These are phyloP conservation scores for Boechera divaricarpa DNA, from an alignment of 345 rosid species.

Conservation along the genomic window DNA sequence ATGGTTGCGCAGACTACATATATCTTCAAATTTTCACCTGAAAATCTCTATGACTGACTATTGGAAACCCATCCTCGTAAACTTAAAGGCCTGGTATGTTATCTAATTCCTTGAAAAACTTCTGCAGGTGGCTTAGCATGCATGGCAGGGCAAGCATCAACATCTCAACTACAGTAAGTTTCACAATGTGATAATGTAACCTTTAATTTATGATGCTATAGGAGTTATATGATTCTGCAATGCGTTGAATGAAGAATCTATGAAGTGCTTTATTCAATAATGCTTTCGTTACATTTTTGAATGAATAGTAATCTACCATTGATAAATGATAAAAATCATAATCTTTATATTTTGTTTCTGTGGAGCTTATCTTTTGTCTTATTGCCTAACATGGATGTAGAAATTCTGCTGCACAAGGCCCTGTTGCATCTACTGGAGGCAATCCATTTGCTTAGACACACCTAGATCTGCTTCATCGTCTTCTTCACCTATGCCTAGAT, in stretches of 20 bases:
- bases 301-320: neutral
- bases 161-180: slow-evolving; percentile 77
- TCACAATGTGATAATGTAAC: neutral
- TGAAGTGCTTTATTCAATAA: slow-evolving; percentile 2
- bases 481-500: slow-evolving; percentile 2
- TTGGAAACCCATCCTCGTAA: neutral
- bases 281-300: slow-evolving; percentile 5
- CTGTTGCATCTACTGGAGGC: slow-evolving; percentile 79
- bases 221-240: slow-evolving; percentile 1
- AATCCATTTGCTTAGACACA: slow-evolving; percentile 79
- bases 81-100: slow-evolving; percentile 7
- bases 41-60: neutral
- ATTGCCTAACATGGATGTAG: slow-evolving; percentile 46
- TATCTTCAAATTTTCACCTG: slow-evolving; percentile 15
- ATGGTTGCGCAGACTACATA: neutral
- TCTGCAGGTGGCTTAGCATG: slow-evolving; percentile 75
- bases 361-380: slow-evolving; percentile 7
- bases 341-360: neutral
- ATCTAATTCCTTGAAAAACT: slow-evolving; percentile 31
- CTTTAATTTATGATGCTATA: neutral
- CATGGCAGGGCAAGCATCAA: slow-evolving; percentile 65
- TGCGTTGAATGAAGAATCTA: slow-evolving; percentile 9
- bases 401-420: slow-evolving; percentile 68
- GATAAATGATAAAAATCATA: too few relatives aligned
- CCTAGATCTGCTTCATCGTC: slow-evolving; percentile 9